phyloP scores from a whole-genome alignment of 495 filamentous ascomycete genomes.

The Aspergillus mulundensis region DNA sequence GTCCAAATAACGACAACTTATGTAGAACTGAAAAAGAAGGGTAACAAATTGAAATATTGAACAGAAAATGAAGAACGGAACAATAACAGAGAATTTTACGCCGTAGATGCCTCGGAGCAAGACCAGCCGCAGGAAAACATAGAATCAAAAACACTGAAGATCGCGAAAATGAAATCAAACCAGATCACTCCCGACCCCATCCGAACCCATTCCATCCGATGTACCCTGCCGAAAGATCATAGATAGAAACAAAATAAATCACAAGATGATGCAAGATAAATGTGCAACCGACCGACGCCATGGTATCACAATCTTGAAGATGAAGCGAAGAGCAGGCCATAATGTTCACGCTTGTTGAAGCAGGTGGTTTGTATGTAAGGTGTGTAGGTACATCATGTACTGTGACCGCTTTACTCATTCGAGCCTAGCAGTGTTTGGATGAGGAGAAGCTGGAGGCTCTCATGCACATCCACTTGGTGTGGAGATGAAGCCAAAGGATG shows the following conservation, averaged over 20 bases:
- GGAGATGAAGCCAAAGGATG: neutral
- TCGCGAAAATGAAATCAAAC: neutral
- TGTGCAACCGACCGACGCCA: conserved; percentile 3
- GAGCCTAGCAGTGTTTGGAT: neutral
- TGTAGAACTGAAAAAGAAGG: no score
- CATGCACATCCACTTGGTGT: conserved; percentile 1
- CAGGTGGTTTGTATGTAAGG: neutral
- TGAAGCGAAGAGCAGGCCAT: neutral
- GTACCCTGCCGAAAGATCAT: neutral
- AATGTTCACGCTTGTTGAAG: neutral
- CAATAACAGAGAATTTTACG: neutral
- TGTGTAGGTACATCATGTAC: neutral
- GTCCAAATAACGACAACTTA: no score
- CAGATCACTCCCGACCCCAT: neutral
- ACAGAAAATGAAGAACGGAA: neutral
- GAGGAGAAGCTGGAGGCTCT: conserved; percentile 5
- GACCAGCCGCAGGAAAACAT: neutral
- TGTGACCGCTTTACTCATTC: neutral
- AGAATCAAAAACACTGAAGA: neutral
- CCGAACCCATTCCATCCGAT: neutral
- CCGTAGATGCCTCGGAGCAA: conserved; percentile 5
- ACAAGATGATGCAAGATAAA: neutral
- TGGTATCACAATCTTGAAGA: neutral
- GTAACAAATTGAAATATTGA: no score
- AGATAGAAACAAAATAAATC: neutral